Evolutionary conservation across 345 rosid genomes (phyloP), one percentile per base, ranked within the genome.

Genomic region (Nasturtium officinale): DNA sequence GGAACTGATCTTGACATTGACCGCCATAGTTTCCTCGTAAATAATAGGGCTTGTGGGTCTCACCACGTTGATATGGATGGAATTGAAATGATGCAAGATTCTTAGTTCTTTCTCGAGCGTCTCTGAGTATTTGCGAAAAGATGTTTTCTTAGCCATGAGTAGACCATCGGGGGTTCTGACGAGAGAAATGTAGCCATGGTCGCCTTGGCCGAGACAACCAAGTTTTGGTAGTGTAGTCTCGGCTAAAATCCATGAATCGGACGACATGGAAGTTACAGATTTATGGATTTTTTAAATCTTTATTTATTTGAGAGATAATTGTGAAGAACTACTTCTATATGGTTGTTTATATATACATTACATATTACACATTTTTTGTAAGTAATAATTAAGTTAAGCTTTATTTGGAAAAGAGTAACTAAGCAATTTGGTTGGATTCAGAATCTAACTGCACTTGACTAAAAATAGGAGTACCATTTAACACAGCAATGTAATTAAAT

Each of bases 61-160:
- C 21, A 71, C 75, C 5, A 10, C 40, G 25, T 72, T 72, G 61
- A 9, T 40, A 3, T 29, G 0, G 54, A 51, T 28, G 18, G 61
- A 40, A 3, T 26, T 1, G 33, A 72, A 72, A 32, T 29, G 69
- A 5, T 38, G 11, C 51, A 72, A 12, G 69, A 71, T 61, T 21
- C 68, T 52, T 13, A 28, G 8, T 37, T 60, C 60, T 61, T 71
- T 71, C 52, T 61, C 75, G 18, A 71, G 61, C 12, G 16, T 0
- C 25, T 50, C 60, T 35, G 67, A 61, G 68, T 50, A 71, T 71
- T 61, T 71, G 40, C 7, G 21, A 10, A 26, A 1, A 37, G 52
- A 50, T 50, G 75, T 71, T 47, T 60, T 60, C 60, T 61, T 71
- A 35, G 75, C 75, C 75, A 71, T 71, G 29, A 71, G 61, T 61